Conservation (phyloP, 805 yeast species). For the Starmerella apicola region DNA sequence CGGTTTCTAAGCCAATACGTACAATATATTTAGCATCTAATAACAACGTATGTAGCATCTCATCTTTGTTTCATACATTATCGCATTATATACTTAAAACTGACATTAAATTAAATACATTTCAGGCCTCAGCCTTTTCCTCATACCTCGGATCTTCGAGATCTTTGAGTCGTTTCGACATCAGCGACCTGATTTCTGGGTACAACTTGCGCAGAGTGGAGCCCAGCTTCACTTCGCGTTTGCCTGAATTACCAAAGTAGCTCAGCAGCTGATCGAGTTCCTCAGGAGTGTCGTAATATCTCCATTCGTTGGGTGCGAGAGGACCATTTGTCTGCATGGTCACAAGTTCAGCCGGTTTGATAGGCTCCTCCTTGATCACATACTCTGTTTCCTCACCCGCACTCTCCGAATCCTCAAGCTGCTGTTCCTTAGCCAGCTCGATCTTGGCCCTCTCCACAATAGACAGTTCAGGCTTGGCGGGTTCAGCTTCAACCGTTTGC, state of each 20-base stretch:
- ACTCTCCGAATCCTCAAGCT: not conserved
- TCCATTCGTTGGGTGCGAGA: conserved; percentile 18
- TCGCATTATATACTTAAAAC: too few species aligned
- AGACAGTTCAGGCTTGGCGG: not conserved
- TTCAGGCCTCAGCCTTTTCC: too few species aligned
- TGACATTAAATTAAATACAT: too few species aligned
- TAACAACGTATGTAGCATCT: not conserved
- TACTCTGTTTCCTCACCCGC: not conserved
- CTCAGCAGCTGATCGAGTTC: conserved; percentile 11
- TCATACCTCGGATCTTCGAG: too few species aligned
- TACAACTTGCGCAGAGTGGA: conserved; percentile 7
- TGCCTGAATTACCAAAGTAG: conserved; percentile 10
- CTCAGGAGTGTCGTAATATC: conserved; percentile 18
- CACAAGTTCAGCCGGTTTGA: not conserved
- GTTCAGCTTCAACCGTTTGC: not conserved
- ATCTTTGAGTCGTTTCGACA: too few species aligned
- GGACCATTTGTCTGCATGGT: not conserved
- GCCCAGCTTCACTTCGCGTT: conserved; percentile 16
- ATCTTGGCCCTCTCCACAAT: not conserved
- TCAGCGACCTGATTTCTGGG: not conserved
- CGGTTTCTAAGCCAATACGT: not conserved
- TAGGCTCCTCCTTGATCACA: not conserved
- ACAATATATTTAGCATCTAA: not conserved
- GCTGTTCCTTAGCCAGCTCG: not conserved
- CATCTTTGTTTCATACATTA: not conserved